These are phyloP conservation scores for Usnea hakonensis DNA, from an alignment of 495 filamentous ascomycete species.

Conservation along the genomic window DNA sequence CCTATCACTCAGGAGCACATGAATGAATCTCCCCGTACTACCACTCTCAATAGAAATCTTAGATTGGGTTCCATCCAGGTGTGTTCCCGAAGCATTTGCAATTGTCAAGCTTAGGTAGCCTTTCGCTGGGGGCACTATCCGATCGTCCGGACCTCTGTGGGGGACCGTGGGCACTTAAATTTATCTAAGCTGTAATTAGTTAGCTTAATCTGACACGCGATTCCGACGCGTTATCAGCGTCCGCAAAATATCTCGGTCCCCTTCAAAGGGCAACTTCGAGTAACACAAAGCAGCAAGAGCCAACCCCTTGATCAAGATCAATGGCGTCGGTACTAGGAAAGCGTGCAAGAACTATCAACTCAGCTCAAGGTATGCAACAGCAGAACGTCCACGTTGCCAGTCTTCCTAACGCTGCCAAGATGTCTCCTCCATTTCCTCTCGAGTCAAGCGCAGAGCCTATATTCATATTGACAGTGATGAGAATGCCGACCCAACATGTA, in stretches of 20 bases:
- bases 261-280: background rate
- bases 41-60: too few relatives aligned
- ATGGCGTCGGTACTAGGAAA: slow-evolving; percentile 70
- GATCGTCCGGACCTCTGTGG: too few relatives aligned
- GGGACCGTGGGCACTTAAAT: too few relatives aligned
- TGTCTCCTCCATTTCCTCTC: slow-evolving; percentile 33
- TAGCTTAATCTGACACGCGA: too few relatives aligned
- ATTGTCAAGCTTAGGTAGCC: too few relatives aligned
- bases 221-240: too few relatives aligned
- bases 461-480: slow-evolving; percentile 42
- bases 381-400: slow-evolving; percentile 25
- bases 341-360: slow-evolving; percentile 52
- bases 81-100: too few relatives aligned
- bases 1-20: too few relatives aligned
- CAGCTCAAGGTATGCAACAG: slow-evolving; percentile 46
- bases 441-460: slow-evolving; percentile 56
- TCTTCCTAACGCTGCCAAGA: slow-evolving; percentile 19
- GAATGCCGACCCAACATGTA: slow-evolving; percentile 28
- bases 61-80: too few relatives aligned
- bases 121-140: too few relatives aligned
- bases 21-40: too few relatives aligned
- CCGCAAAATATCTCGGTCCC: background rate
- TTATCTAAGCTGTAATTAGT: too few relatives aligned
- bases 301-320: background rate
- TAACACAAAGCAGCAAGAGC: slow-evolving; percentile 16